These are phyloP conservation scores for Gamsiella multidivaricata DNA, from an alignment of 192 early-diverging fungal species.

Conservation along the genomic window DNA sequence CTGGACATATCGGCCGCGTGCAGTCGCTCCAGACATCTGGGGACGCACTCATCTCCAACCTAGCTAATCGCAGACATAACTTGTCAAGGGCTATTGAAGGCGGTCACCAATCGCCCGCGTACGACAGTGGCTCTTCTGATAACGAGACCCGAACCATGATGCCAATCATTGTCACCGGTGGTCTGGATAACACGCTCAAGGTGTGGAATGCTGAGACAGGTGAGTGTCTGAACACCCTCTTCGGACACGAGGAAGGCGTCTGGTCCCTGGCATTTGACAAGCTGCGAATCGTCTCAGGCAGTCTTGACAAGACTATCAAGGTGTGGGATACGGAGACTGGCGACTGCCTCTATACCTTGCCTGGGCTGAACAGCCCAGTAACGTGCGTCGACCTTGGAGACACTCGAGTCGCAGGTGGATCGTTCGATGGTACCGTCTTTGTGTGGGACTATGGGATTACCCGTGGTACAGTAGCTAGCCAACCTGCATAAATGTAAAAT, in stretches of 20 bases:
- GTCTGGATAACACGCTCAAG: constrained; percentile 86
- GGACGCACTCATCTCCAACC: constrained; percentile 32
- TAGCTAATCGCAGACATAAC: constrained; percentile 20
- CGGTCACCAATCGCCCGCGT: constrained; percentile 2
- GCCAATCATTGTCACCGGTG: constrained; percentile 81
- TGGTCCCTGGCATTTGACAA: constrained; percentile 84
- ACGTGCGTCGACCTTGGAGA: constrained; percentile 87
- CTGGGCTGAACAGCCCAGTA: constrained; percentile 74
- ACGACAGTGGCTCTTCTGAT: constrained; percentile 29
- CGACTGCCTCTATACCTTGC: constrained; percentile 71
- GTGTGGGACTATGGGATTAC: constrained; percentile 83
- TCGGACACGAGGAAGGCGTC: constrained; percentile 84
- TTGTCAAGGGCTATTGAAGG: background rate
- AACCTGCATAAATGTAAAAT: too few species aligned
- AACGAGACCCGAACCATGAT: constrained; percentile 18
- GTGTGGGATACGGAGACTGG: constrained; percentile 83
- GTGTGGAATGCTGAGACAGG: constrained; percentile 91
- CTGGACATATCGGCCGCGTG: constrained; percentile 79
- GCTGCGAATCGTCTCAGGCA: constrained; percentile 72
- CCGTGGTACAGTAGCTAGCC: background rate
- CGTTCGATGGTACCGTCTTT: constrained; percentile 81
- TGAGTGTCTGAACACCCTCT: constrained; percentile 77
- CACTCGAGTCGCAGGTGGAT: constrained; percentile 87
- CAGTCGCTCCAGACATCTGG: constrained; percentile 61
- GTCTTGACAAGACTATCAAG: constrained; percentile 79